These are phyloP conservation scores for Limnanthes douglasii DNA, from an alignment of 345 rosid species.

Conservation along the genomic window DNA sequence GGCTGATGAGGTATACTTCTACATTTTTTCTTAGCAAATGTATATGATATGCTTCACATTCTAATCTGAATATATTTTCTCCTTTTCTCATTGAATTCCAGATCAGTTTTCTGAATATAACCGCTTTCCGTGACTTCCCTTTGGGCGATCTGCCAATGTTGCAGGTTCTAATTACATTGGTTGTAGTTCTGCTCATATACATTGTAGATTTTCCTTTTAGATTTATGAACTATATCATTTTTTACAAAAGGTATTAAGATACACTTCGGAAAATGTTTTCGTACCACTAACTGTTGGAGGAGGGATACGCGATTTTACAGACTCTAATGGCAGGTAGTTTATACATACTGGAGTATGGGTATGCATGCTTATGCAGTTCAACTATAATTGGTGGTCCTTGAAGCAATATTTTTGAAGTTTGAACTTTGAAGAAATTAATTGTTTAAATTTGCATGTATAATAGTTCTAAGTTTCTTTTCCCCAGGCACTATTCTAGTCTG, in stretches of 20 bases:
- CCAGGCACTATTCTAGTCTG: conserved; percentile 90
- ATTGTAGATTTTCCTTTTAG: background rate
- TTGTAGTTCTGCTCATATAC: too few relatives aligned
- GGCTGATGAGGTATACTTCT: conserved; percentile 75
- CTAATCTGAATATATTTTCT: conserved; percentile 4
- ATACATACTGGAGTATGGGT: too few relatives aligned
- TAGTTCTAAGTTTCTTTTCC: background rate
- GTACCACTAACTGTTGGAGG: conserved; percentile 98
- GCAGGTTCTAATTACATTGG: conserved; percentile 40
- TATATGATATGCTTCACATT: conserved; percentile 1
- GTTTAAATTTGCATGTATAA: background rate
- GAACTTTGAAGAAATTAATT: too few relatives aligned
- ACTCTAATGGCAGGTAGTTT: conserved; percentile 82
- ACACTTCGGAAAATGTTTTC: conserved; percentile 86
- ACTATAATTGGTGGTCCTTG: too few relatives aligned
- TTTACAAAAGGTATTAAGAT: conserved; percentile 56
- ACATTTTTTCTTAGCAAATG: background rate
- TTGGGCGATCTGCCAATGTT: conserved; percentile 95
- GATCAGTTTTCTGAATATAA: conserved; percentile 89
- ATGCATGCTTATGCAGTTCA: too few relatives aligned
- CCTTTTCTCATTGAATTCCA: conserved; percentile 20
- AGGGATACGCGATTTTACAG: conserved; percentile 92
- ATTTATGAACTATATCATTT: conserved; percentile 1
- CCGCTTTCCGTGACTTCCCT: conserved; percentile 92
- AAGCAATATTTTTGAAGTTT: too few relatives aligned